Evolutionary conservation across 1,139 yeast species (phyloP), one percentile per base, ranked within the genome.

Genomic region (Pichia inconspicua): DNA sequence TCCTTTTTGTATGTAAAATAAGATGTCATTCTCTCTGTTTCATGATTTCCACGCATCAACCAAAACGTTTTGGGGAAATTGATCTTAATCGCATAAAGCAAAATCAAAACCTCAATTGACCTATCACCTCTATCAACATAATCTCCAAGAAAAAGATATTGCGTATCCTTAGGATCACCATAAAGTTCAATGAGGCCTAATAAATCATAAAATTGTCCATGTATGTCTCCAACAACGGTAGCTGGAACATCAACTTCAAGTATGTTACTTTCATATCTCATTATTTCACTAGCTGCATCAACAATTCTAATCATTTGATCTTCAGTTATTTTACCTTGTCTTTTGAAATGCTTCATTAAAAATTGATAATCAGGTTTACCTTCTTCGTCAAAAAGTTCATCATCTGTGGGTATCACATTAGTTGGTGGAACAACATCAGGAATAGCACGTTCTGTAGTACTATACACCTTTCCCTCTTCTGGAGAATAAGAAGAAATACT

Each of bases 41-140:
- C 98, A 65, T 92, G 98, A 65, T 92, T 92, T 19, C 98, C 98
- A 61, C 98, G 76, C 67, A 92, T 86, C 53, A 92, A 63, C 67
- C 71, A 88, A 48, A 90, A 69, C 40, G 77, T 71, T 8, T 66
- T 60, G 11, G 98, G 98, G 62, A 74, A 84, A 46, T 85, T 69
- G 47, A 89, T 74, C 69, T 92, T 92, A 68, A 87, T 77, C 15
- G 86, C 79, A 63, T 86, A 90, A 47, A 88, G 73, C 44, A 85
- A 72, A 42, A 92, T 70, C 7, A 96, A 95, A 44, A 90, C 95
- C 64, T 92, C 98, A 61, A 95, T 84, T 9, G 97, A 88, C 95
- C 97, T 89, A 27, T 95, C 87, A 2, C 98, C 98, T 60, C 98
- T 76, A 48, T 92, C 98, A 14, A 92, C 98, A 67, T 92, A 90